phyloP scores from a whole-genome alignment of 371 early-diverging fungal genomes.

The Fennellomyces sp. region DNA sequence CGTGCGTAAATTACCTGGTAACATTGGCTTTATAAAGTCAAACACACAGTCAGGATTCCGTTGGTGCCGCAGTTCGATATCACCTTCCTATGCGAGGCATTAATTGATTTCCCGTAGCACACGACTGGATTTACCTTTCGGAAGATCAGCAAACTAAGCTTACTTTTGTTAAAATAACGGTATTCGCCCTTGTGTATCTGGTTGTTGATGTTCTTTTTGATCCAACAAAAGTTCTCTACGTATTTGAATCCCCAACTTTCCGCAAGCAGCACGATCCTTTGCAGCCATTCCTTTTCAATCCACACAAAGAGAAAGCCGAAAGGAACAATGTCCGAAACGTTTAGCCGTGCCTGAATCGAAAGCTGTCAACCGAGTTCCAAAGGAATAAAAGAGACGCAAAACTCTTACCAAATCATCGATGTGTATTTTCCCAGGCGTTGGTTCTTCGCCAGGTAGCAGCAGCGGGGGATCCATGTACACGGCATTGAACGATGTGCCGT shows the following conservation, averaged over 20 bases:
- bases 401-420: slow-evolving; percentile 70
- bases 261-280: slow-evolving; percentile 73
- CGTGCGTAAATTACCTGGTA: slow-evolving; percentile 35
- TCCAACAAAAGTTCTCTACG: slow-evolving; percentile 95
- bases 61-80: slow-evolving; percentile 89
- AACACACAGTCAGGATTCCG: slow-evolving; percentile 92
- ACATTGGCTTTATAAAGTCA: slow-evolving; percentile 83
- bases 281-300: slow-evolving; percentile 88
- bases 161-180: slow-evolving; percentile 80
- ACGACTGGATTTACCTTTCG: slow-evolving; percentile 57
- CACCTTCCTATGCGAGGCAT: slow-evolving; percentile 60
- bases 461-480: slow-evolving; percentile 94
- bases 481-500: slow-evolving; percentile 75
- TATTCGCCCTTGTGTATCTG: slow-evolving; percentile 69
- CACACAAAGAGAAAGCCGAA: slow-evolving; percentile 91
- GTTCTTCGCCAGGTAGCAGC: slow-evolving; percentile 67
- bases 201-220: slow-evolving; percentile 83
- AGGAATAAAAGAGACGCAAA: too few species aligned
- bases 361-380: not conserved
- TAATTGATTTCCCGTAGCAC: not conserved
- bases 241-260: slow-evolving; percentile 90
- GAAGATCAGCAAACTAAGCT: slow-evolving; percentile 87
- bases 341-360: slow-evolving; percentile 56
- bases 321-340: slow-evolving; percentile 65
- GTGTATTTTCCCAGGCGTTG: slow-evolving; percentile 69